Evolutionary conservation across 1,284 basidiomycete genomes (phyloP).

Genomic region (Boletus calvinii): DNA sequence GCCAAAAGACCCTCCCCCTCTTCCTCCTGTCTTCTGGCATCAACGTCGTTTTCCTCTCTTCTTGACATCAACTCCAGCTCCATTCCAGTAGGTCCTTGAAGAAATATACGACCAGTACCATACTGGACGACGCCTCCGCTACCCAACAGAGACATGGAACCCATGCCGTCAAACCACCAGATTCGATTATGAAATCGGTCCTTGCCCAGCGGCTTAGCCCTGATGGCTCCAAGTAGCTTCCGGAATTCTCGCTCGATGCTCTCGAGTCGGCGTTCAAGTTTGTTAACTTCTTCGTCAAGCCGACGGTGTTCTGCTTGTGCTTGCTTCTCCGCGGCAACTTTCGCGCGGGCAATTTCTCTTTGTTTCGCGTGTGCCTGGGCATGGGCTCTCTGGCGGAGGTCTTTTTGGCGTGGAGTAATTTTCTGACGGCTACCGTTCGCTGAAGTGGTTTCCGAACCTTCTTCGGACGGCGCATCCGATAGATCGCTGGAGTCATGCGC

Average conservation of each 20-base stretch:
- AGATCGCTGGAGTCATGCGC: constrained; percentile 68
- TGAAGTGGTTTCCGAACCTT: constrained; percentile 49
- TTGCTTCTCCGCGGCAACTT: constrained; percentile 68
- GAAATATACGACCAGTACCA: constrained; percentile 85
- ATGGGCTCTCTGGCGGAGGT: constrained; percentile 53
- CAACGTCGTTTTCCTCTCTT: constrained; percentile 59
- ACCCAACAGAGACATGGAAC: constrained; percentile 73
- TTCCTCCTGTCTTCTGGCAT: constrained; percentile 64
- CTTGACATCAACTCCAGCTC: constrained; percentile 69
- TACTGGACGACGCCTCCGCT: constrained; percentile 76
- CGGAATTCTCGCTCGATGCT: constrained; percentile 93
- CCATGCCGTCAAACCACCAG: constrained; percentile 99
- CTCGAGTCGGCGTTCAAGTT: constrained; percentile 76
- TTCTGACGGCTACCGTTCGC: constrained; percentile 44
- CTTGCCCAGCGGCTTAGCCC: constrained; percentile 84
- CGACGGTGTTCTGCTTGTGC: constrained; percentile 75
- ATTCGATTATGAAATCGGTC: constrained; percentile 94
- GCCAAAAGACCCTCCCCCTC: constrained; percentile 75
- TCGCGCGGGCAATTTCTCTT: constrained; percentile 71
- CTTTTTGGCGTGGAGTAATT: constrained; percentile 49
- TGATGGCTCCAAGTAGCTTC: constrained; percentile 76
- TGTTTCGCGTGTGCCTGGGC: constrained; percentile 69
- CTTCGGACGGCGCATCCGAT: constrained; percentile 65
- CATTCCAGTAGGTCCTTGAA: constrained; percentile 84
- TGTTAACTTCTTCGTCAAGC: constrained; percentile 85